These are phyloP conservation scores for Trichomonas gallinae DNA, from an alignment of 208 protist species.

Conservation along the genomic window DNA sequence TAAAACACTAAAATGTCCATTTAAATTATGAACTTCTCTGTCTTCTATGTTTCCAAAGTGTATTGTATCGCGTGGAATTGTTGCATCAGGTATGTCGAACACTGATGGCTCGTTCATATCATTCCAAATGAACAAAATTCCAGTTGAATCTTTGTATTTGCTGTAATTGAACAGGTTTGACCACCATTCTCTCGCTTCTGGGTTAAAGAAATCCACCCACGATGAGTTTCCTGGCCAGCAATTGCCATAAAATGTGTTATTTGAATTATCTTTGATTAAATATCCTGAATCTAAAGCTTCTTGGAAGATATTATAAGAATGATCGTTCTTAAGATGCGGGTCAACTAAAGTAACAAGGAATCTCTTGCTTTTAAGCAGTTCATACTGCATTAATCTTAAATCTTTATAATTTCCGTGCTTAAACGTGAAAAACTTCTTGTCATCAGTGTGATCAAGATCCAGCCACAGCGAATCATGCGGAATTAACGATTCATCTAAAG, in stretches of 20 bases:
- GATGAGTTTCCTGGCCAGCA: conserved; percentile 83
- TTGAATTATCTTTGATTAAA: background rate
- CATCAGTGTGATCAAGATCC: conserved; percentile 96
- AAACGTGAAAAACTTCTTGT: conserved; percentile 63
- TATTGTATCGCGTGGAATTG: conserved; percentile 74
- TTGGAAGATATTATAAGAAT: background rate
- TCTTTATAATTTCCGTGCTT: background rate
- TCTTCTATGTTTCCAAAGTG: conserved; percentile 61
- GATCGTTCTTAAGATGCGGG: background rate
- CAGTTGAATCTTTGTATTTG: conserved; percentile 54
- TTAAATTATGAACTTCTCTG: conserved; percentile 90
- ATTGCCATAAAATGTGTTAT: conserved; percentile 66
- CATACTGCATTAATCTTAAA: background rate
- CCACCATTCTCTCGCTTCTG: conserved; percentile 53
- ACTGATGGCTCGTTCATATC: conserved; percentile 97
- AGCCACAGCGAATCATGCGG: conserved; percentile 87
- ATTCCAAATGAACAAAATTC: conserved; percentile 88
- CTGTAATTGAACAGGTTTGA: conserved; percentile 20
- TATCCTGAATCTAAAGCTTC: background rate
- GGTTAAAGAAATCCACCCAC: conserved; percentile 77
- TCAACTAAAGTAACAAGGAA: background rate
- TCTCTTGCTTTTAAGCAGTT: background rate
- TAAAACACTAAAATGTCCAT: conserved; percentile 62
- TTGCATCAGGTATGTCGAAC: conserved; percentile 75
- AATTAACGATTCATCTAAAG: conserved; percentile 26